Conservation (phyloP, 2,329 filamentous ascomycete species). For the Xylariales sp. region DNA sequence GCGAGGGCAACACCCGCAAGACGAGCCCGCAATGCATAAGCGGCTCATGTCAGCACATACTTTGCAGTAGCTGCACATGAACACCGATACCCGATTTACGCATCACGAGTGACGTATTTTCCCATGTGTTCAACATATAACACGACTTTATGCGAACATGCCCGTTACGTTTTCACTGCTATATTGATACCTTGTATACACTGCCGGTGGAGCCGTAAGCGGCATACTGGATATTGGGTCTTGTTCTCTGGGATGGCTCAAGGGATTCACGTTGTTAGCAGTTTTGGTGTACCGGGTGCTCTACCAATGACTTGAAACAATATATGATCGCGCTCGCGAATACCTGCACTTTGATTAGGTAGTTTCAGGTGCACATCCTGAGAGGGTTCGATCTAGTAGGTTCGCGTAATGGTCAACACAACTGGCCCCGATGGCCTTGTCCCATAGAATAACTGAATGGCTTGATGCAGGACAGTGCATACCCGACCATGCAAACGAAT, state of each 20-base stretch:
- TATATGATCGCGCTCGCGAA: background rate
- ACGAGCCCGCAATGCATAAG: conserved; percentile 7
- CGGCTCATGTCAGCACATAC: conserved; percentile 8
- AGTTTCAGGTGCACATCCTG: too few relatives aligned
- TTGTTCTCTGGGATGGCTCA: background rate
- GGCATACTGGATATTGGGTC: background rate
- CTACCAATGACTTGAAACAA: too few relatives aligned
- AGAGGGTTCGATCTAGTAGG: too few relatives aligned
- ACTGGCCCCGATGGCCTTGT: background rate
- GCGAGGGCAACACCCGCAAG: conserved; percentile 10
- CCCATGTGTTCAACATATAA: background rate
- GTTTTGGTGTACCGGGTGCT: too few relatives aligned
- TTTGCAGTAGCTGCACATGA: conserved; percentile 7
- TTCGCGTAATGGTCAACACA: too few relatives aligned
- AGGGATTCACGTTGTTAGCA: too few relatives aligned
- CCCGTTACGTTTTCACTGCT: background rate
- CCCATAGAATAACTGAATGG: too few relatives aligned
- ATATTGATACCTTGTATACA: background rate
- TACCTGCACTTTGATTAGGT: too few relatives aligned
- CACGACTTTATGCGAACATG: background rate
- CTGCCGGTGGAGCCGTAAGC: conserved; percentile 3
- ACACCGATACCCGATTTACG: background rate
- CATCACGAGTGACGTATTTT: background rate
- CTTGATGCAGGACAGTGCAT: too few relatives aligned
- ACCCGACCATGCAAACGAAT: too few relatives aligned